Conservation (phyloP, 306 rosid genomes). For the Medicago arabica region DNA sequence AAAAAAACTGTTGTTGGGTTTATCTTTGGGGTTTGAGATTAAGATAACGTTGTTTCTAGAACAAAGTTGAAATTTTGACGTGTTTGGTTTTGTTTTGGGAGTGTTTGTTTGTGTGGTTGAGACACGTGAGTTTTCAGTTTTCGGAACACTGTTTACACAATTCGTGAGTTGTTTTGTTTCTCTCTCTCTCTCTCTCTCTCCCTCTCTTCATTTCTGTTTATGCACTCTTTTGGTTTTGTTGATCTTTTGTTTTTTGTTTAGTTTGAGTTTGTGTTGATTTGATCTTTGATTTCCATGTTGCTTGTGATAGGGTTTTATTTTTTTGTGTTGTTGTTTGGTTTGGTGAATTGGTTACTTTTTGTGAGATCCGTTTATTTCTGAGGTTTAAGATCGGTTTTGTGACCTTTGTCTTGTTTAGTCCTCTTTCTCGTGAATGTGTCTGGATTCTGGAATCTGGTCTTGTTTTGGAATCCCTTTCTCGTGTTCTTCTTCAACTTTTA, state of each 20-base stretch:
- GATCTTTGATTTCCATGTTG: constrained; percentile 50
- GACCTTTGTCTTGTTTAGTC: constrained; percentile 15
- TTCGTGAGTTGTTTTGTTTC: constrained; percentile 11
- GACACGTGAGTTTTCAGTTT: constrained; percentile 35
- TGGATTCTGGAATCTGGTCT: constrained; percentile 35
- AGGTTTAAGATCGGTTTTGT: constrained; percentile 51
- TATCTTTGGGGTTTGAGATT: constrained; percentile 41
- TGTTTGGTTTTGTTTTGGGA: constrained; percentile 26
- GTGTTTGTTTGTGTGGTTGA: constrained; percentile 5
- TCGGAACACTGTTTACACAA: constrained; percentile 11
- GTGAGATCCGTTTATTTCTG: constrained; percentile 39
- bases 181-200: neutral
- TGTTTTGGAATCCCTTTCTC: constrained; percentile 41
- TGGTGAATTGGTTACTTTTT: constrained; percentile 38
- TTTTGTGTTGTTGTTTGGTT: constrained; percentile 17
- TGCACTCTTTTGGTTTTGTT: neutral
- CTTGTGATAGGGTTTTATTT: neutral
- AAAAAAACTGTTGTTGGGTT: constrained; percentile 36
- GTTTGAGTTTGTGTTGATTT: constrained; percentile 47
- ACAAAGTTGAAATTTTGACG: constrained; percentile 32
- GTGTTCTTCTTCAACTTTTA: constrained; percentile 48
- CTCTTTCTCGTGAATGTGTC: constrained; percentile 27
- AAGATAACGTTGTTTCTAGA: constrained; percentile 29
- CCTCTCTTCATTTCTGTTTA: neutral
- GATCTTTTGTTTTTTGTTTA: constrained; percentile 16